Base-by-base conservation (phyloP, 352 stramenopile genomes). In the Phytophthora kernoviae region DNA sequence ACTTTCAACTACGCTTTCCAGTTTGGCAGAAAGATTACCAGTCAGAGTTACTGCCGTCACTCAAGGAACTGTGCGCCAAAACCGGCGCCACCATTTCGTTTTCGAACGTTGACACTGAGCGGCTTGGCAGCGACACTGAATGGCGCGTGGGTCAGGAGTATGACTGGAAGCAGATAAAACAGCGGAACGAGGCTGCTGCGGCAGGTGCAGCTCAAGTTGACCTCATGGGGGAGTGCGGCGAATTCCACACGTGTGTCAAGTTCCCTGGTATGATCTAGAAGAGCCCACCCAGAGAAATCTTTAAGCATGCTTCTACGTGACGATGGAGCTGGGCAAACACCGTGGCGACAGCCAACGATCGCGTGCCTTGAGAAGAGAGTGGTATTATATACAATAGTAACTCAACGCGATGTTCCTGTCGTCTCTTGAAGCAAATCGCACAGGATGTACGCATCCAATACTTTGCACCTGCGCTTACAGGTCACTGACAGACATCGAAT, bases 241-340 rank as follows among this genome's bases (percentile, higher is more conserved):
- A 97, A 73, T 97, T 97, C 70, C 90, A 97, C 77, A 93, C 87
- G 12, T 76, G 91, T 20, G 89, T 90, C 26, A 67, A 87, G 61
- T 88, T 97, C 34, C 76, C 70, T 15, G 60, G 67, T 10, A 85
- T 96, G 87, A 64, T 49, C 10, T 70, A 68, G 47, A 18, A 20
- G 4, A 17, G 9, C 9, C 34, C 18, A 41, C 12, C 9, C 8
- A 41, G 4, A 21, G 12, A 18, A 43, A 43, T 21, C 20, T 20
- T 11, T 9, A 0, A 21, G 18, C 37, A 21, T 1, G 37, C 15
- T 1, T 41, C 10, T n/a, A 18, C 10, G 4, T 41, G 14, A n/a
- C n/a, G n/a, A n/a, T n/a, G n/a, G n/a, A n/a, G n/a, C n/a, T n/a
- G n/a, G n/a, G n/a, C n/a, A n/a, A n/a, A n/a, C n/a, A n/a, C n/a